A percentile compares a stretch with the other conserved stretches of the same genome.
phyloP scores from a whole-genome alignment of 1,284 basidiomycete genomes.

The Malassezia pachydermatis region DNA sequence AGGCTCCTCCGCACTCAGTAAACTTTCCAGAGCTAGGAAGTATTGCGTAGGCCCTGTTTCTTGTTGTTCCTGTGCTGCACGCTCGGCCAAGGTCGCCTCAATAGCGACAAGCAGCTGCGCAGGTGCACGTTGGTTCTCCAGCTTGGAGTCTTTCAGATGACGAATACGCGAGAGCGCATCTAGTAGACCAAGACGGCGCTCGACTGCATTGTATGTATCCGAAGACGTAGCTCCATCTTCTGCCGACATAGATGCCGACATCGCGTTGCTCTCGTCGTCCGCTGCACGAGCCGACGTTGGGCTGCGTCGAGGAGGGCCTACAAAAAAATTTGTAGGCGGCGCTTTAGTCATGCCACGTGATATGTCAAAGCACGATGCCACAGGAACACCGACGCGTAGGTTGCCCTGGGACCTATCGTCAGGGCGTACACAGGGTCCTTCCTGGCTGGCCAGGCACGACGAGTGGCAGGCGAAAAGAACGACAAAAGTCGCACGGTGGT shows the following conservation, averaged over 20 bases:
- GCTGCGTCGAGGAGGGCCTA: too few relatives aligned
- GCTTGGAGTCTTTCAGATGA: conserved; percentile 67
- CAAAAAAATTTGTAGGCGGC: conserved; percentile 4
- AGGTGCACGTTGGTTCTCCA: conserved; percentile 78
- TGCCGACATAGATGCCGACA: not conserved
- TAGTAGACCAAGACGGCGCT: conserved; percentile 9
- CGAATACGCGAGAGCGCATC: conserved; percentile 62
- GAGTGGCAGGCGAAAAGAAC: too few relatives aligned
- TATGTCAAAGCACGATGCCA: too few relatives aligned
- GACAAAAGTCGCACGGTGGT: too few relatives aligned
- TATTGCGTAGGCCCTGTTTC: conserved; percentile 51
- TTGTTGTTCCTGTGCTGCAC: conserved; percentile 52
- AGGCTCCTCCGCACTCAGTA: conserved; percentile 21
- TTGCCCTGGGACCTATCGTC: too few relatives aligned
- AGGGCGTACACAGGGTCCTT: too few relatives aligned
- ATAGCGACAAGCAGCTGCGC: conserved; percentile 79
- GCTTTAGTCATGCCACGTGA: too few relatives aligned
- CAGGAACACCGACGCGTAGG: too few relatives aligned
- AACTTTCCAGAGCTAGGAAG: conserved; percentile 38
- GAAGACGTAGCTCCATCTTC: not conserved
- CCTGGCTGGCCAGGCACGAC: too few relatives aligned
- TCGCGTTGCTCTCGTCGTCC: too few relatives aligned
- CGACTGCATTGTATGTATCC: not conserved
- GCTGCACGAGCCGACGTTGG: too few relatives aligned
- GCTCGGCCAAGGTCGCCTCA: conserved; percentile 75